phyloP scores from a whole-genome alignment of 1,284 basidiomycete genomes.

The Pisolithus thermaeus region DNA sequence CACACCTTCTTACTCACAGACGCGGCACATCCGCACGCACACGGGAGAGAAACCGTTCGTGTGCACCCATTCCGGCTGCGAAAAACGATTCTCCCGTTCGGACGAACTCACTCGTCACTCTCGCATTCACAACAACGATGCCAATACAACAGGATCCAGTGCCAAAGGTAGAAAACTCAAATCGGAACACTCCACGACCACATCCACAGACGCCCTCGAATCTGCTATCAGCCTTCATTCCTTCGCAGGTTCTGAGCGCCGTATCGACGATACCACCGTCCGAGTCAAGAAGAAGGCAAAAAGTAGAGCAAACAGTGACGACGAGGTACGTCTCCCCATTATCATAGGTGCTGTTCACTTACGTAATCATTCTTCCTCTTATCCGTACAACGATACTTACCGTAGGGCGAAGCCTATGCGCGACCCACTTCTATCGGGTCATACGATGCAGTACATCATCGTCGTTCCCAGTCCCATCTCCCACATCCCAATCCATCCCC shows the following conservation, averaged over 20 bases:
- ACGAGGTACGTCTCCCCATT: constrained; percentile 50
- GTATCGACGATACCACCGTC: constrained; percentile 22
- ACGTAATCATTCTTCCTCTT: constrained; percentile 1
- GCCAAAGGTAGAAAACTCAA: constrained; percentile 31
- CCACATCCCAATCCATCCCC: constrained; percentile 43
- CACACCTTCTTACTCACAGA: constrained; percentile 46
- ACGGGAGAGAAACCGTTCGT: constrained; percentile 97
- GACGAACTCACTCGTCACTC: constrained; percentile 97
- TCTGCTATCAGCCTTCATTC: constrained; percentile 25
- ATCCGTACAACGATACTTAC: constrained; percentile 4
- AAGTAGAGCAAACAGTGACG: constrained; percentile 72
- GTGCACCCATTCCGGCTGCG: constrained; percentile 92
- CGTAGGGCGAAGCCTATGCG: constrained; percentile 60
- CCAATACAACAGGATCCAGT: constrained; percentile 23
- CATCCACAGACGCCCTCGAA: constrained; percentile 27
- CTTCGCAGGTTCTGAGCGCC: constrained; percentile 16
- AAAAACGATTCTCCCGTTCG: constrained; percentile 95
- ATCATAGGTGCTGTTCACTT: background rate
- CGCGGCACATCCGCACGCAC: constrained; percentile 95
- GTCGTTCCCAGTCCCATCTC: constrained; percentile 35
- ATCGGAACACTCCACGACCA: constrained; percentile 28
- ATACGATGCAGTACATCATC: constrained; percentile 41
- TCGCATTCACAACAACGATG: constrained; percentile 79
- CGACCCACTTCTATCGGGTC: constrained; percentile 54
- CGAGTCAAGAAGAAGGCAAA: constrained; percentile 65